Base-by-base conservation (phyloP, 441 rosid species). In the Hypseocharis bilobata region DNA sequence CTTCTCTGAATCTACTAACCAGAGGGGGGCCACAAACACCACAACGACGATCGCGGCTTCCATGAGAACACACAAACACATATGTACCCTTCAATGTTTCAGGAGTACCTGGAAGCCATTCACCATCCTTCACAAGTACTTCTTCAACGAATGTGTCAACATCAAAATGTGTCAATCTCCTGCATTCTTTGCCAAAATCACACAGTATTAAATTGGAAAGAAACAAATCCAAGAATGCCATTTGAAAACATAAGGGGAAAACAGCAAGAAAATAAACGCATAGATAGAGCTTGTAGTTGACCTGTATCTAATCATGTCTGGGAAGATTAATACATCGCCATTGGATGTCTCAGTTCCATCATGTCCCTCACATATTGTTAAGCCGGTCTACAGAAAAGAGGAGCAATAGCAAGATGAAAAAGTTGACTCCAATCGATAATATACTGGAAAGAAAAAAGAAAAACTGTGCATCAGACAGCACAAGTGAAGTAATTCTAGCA, bases 221-320 rank as follows among this genome's bases (percentile, higher is more conserved):
- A 56, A 7, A 3, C 11, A 51, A 47, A 40, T 55, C 13, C 16
- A 25, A 30, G 28, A 65, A 42, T 38, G 65, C 47, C 56, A 66
- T 30, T 28, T 28, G 60, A 67, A 26, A 60, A 19, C 56, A 11
- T 19, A 22, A 19, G 7, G 22, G 13, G 56, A 51, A 60, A 67
- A 26, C 66, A 16, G 22, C 36, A 72, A 38, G 59, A 59, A 60
- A 55, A 36, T 8, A 40, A 59, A 11, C 28, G 13, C 34, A 23
- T 16, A 29, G 6, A 60, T 30, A 29, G 40, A 42, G 58, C n/a
- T 17, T 0, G 62, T 45, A 52, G 65, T 55, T 62, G 69, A 86
- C 99, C 99, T 88, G 85, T 93, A 93, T 91, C 95, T 83, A 75
- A 89, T 80, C 97, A 93, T 88, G 78, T 93, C 99, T 26, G 99